Percentiles rank a stretch among this genome's conserved stretches.
phyloP scores from a whole-genome alignment of 371 early-diverging fungal genomes.

The Lichtheimia ornata region DNA sequence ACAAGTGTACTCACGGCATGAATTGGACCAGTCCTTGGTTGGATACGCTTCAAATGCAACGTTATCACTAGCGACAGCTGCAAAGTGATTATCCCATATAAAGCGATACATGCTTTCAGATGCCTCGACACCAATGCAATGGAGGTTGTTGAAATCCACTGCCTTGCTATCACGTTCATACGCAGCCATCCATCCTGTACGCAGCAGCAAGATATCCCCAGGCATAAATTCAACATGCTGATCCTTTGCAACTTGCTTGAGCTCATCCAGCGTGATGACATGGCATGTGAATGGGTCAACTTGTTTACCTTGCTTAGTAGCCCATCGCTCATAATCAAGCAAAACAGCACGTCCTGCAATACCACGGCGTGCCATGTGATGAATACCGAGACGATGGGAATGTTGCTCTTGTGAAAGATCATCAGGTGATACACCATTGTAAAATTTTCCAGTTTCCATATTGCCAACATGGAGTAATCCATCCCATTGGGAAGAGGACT shows the following conservation, averaged over 20 bases:
- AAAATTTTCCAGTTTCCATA: slow-evolving; percentile 22
- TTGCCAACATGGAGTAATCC: slow-evolving; percentile 36
- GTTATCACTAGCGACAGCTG: slow-evolving; percentile 38
- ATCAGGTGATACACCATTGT: slow-evolving; percentile 24
- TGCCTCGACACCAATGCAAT: slow-evolving; percentile 33
- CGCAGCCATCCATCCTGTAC: slow-evolving; percentile 37
- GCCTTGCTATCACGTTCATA: slow-evolving; percentile 8
- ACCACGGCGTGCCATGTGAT: slow-evolving; percentile 45
- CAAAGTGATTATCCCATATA: slow-evolving; percentile 48
- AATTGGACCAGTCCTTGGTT: slow-evolving; percentile 4
- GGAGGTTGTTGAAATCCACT: slow-evolving; percentile 14
- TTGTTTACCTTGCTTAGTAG: slow-evolving; percentile 18
- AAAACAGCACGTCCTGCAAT: slow-evolving; percentile 47
- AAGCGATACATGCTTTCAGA: slow-evolving; percentile 40
- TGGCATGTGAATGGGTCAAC: slow-evolving; percentile 31
- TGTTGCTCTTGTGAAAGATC: slow-evolving; percentile 12
- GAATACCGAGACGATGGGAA: slow-evolving; percentile 34
- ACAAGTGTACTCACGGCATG: slow-evolving; percentile 23
- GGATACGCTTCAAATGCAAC: slow-evolving; percentile 43
- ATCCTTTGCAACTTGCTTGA: slow-evolving; percentile 33
- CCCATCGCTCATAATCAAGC: slow-evolving; percentile 45
- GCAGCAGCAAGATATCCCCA: slow-evolving; percentile 44
- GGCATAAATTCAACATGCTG: slow-evolving; percentile 35
- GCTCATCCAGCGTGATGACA: slow-evolving; percentile 34
- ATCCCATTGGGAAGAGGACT: slow-evolving; percentile 47